Evolutionary conservation across 1,284 basidiomycete genomes (phyloP), one percentile per base, ranked within the genome.

Genomic region (Crepidotus sp.): DNA sequence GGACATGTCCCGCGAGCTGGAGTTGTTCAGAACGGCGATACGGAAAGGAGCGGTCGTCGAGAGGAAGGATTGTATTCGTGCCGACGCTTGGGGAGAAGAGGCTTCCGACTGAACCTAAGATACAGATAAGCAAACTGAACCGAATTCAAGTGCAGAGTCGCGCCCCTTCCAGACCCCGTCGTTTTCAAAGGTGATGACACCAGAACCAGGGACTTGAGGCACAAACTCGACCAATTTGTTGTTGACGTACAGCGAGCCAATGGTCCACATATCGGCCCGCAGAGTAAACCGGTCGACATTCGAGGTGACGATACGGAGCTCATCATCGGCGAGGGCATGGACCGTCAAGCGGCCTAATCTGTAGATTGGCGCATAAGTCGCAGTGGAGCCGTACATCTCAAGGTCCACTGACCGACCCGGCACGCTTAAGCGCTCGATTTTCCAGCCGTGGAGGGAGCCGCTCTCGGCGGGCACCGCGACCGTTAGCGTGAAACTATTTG

Each of bases 381-480:
- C 7, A 32, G 8, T n/a, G 7, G 4, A 10, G 3, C 3, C 48
- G 13, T 32, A 31, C n/a, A 29, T 52, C 45, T 19, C 31, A 17
- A 33, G 10, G 6, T 39, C 35, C 6, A 55, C 68, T 48, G 46
- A 80, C 80, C 80, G 65, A 40, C 86, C 87, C 22, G 82, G 80
- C 17, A 70, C 59, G 1, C 53, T 51, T 26, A 86, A 56, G 25
- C 65, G 62, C 36, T 72, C 64, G 26, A 90, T 73, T 40, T 61
- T 69, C 70, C 75, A 86, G 1, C 83, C 83, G 54, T 77, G 68
- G 42, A 86, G 57, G 3, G 80, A 66, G 2, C 82, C 82, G 43
- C 73, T 76, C 54, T 84, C 83, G 2, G 61, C 51, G 1, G 87
- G 84, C 27, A 70, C 65, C 3, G 76, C 69, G 1, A 80, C 76